Evolutionary conservation across 768 basidiomycete genomes (phyloP).

Genomic region (Amanita molliuscula): DNA sequence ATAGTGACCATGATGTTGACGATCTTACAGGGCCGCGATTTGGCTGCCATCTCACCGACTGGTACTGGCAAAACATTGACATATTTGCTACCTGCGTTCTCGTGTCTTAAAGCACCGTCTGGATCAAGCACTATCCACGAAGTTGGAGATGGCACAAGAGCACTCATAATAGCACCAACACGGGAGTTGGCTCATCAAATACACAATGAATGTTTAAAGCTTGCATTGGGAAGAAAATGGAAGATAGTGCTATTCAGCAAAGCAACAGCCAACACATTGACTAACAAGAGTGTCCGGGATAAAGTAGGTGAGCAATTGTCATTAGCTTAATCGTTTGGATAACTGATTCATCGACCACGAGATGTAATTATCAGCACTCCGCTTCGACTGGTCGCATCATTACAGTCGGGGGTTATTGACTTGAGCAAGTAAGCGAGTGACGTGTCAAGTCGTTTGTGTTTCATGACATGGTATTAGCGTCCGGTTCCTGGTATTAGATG

Average conservation of each 20-base stretch:
- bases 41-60: conserved; percentile 93
- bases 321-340: neutral
- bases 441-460: neutral
- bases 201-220: conserved; percentile 78
- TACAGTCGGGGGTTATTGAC: conserved; percentile 58
- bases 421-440: conserved; percentile 53
- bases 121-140: conserved; percentile 33
- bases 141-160: conserved; percentile 53
- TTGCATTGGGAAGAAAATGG: conserved; percentile 79
- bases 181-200: conserved; percentile 96
- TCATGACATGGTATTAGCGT: conserved; percentile 42
- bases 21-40: conserved; percentile 55
- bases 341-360: conserved; percentile 16
- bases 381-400: conserved; percentile 71
- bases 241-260: conserved; percentile 76
- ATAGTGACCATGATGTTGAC: conserved; percentile 3
- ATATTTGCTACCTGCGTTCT: conserved; percentile 79
- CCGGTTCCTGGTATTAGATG: conserved; percentile 79
- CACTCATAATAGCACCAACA: conserved; percentile 82
- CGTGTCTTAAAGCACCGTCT: conserved; percentile 43
- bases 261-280: conserved; percentile 75
- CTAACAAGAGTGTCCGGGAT: conserved; percentile 59
- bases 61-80: conserved; percentile 96
- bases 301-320: conserved; percentile 55
- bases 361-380: conserved; percentile 94